phyloP scores from a whole-genome alignment of 768 basidiomycete genomes.

The Panellus pusillus region DNA sequence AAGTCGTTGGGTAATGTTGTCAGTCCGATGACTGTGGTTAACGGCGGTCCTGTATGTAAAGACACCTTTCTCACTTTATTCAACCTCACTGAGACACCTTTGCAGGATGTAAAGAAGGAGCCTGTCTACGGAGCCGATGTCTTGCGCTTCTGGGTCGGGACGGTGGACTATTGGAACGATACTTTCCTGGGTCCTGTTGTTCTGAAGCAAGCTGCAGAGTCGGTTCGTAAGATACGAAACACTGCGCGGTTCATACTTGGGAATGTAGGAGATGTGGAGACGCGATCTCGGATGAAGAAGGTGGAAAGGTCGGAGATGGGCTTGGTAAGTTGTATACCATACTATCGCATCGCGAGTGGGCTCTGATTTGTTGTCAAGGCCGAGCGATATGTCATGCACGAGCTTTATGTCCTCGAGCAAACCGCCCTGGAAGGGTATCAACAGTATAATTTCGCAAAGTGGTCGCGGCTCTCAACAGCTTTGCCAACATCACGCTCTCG shows the following conservation, averaged over 20 bases:
- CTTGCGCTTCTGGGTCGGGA: slow-evolving; percentile 88
- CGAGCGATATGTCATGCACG: slow-evolving; percentile 86
- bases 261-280: slow-evolving; percentile 53
- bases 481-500: slow-evolving; percentile 82
- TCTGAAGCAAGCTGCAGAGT: slow-evolving; percentile 72
- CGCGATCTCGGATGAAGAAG: slow-evolving; percentile 30
- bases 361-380: slow-evolving; percentile 43
- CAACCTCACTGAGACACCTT: background rate
- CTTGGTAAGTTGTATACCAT: slow-evolving; percentile 48
- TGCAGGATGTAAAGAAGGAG: slow-evolving; percentile 64
- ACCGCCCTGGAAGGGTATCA: slow-evolving; percentile 68
- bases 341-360: background rate
- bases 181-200: slow-evolving; percentile 81
- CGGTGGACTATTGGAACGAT: slow-evolving; percentile 87
- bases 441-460: slow-evolving; percentile 81
- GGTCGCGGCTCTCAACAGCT: slow-evolving; percentile 68
- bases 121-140: slow-evolving; percentile 86
- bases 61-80: background rate
- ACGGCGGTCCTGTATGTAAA: slow-evolving; percentile 67
- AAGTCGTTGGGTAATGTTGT: slow-evolving; percentile 93
- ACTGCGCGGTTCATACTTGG: slow-evolving; percentile 85
- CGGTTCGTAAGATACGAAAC: slow-evolving; percentile 82
- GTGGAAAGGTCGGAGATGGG: slow-evolving; percentile 52
- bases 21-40: slow-evolving; percentile 77
- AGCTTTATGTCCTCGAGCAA: slow-evolving; percentile 72